Conservation (phyloP, 2,329 filamentous ascomycete genomes). For the Xylariaceae sp. region DNA sequence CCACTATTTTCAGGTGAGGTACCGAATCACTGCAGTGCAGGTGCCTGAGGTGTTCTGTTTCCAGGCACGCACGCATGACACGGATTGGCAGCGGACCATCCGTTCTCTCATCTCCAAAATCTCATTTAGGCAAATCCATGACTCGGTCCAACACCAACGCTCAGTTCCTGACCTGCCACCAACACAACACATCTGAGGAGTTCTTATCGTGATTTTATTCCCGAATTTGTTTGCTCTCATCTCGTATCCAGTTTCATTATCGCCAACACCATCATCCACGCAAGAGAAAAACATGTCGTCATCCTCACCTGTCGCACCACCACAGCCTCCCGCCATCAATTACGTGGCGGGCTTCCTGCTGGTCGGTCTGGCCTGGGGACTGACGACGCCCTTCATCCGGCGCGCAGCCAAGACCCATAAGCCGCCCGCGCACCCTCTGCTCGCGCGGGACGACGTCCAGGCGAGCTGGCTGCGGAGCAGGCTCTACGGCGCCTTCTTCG, state of each 20-base stretch:
- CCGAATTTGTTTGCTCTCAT: neutral
- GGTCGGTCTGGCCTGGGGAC: constrained; percentile 87
- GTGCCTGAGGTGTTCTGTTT: neutral
- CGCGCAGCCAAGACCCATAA: constrained; percentile 72
- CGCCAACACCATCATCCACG: neutral
- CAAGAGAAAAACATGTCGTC: constrained; percentile 21
- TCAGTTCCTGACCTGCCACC: neutral
- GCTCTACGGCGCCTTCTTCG: constrained; percentile 62
- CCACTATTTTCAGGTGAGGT: neutral
- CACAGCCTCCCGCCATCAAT: constrained; percentile 58
- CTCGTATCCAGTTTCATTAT: neutral
- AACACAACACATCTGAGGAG: too few relatives aligned
- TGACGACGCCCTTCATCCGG: constrained; percentile 89
- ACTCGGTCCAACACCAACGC: neutral
- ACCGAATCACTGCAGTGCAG: neutral
- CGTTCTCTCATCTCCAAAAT: neutral
- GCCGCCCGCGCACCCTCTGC: constrained; percentile 53
- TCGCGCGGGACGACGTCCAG: constrained; percentile 46
- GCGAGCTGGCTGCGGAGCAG: constrained; percentile 58
- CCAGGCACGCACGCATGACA: neutral
- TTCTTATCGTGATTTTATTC: neutral
- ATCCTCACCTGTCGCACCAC: constrained; percentile 16
- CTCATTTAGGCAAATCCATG: neutral
- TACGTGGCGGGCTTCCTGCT: constrained; percentile 86
- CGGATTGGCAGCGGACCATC: neutral